Conservation (phyloP, 768 basidiomycete genomes). For the Serendipita sp. region DNA sequence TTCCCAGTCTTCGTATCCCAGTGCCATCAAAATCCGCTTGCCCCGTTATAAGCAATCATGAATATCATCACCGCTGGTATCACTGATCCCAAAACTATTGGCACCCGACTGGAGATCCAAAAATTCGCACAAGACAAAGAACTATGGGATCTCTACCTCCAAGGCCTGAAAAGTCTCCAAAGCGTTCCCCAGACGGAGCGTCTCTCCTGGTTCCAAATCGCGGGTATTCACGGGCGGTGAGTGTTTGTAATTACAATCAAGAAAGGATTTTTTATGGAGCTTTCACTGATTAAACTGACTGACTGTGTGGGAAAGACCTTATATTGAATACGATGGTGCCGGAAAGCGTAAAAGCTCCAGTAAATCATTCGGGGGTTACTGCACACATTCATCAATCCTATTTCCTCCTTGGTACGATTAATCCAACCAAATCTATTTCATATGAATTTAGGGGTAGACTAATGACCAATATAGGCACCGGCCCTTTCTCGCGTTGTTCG, state of each 20-base stretch:
- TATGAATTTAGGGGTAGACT: not conserved
- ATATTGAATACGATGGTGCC: slow-evolving; percentile 27
- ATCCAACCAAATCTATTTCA: not conserved
- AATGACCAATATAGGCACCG: slow-evolving; percentile 25
- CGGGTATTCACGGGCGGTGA: slow-evolving; percentile 33
- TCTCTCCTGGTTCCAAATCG: slow-evolving; percentile 30
- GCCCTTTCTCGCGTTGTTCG: slow-evolving; percentile 33
- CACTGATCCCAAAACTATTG: not conserved
- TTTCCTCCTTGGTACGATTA: slow-evolving; percentile 31
- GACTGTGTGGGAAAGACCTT: slow-evolving; percentile 18
- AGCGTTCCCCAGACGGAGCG: slow-evolving; percentile 17
- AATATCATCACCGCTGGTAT: no score
- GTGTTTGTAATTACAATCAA: not conserved
- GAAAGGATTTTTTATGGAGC: not conserved
- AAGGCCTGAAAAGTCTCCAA: slow-evolving; percentile 15
- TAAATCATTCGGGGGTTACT: slow-evolving; percentile 29
- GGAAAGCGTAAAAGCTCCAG: slow-evolving; percentile 16
- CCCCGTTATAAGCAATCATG: no score
- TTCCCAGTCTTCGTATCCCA: no score
- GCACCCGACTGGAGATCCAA: slow-evolving; percentile 6
- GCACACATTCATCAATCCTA: slow-evolving; percentile 33
- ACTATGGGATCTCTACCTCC: slow-evolving; percentile 8
- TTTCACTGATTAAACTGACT: not conserved
- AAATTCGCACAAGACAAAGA: not conserved
- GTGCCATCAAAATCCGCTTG: no score